Base-by-base conservation (phyloP, 2,329 filamentous ascomycete species). In the Mariannaea elegans region DNA sequence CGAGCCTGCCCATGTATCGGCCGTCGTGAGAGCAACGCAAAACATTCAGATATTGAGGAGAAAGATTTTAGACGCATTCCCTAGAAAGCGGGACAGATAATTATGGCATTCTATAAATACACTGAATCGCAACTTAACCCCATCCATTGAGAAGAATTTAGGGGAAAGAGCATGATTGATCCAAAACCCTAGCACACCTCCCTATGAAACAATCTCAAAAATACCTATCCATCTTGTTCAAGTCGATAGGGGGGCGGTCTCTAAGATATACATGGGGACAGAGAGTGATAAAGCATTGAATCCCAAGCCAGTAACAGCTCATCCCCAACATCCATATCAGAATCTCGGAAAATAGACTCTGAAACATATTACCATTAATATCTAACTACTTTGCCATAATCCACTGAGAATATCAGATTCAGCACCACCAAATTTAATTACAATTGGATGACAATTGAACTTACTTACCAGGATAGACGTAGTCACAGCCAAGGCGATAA, bases 101-200 rank as follows among this genome's bases (percentile, higher is more conserved):
- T 73, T 14, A 71, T 56, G 19, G 69, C 71, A 46, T 83, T 84
- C 77, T 74, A 75, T 82, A 84, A 2, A 76, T 69, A 50, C 72
- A 73, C 21, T 70, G 82, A 62, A 84, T 82, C 2, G 80, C 79
- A n/a, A 80, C 62, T 49, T 79, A 79, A 3, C 77, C 75, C 71
- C 77, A 75, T 78, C 81, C 82, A 88, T 34, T 86, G 82, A 6
- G 86, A 85, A 1, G 84, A 87, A 67, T 88, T 85, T 41, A 84
- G 82, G 76, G 84, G 86, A 63, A 87, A 76, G 12, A 83, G 70
- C 78, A 88, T 88, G 64, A 54, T 71, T 71, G 56, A 72, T 72
- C 77, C 77, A 80, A 54, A 80, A 80, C 10, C 81, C 82, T 18
- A 73, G 56, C 72, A 73, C 72, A 6, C 72, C 72, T 3, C 71